Conservation (phyloP, 1,139 yeast species). For the Scheffersomyces lignicola region DNA sequence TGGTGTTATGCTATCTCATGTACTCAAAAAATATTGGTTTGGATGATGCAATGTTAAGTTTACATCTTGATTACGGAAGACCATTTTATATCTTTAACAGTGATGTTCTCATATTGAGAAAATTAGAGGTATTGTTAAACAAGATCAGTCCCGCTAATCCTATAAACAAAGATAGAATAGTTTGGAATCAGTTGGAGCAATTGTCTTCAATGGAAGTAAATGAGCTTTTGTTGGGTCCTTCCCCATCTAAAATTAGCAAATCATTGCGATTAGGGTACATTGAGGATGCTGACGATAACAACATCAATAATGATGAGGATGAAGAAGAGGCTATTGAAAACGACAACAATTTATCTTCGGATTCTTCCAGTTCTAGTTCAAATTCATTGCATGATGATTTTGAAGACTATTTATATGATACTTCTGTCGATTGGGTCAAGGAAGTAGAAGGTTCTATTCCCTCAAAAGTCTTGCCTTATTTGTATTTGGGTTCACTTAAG, state of each 20-base stretch:
- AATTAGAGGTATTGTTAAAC: slow-evolving; percentile 60
- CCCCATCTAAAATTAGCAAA: slow-evolving; percentile 8
- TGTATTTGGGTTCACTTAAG: slow-evolving; percentile 79
- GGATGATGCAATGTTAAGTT: slow-evolving; percentile 53
- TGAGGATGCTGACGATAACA: slow-evolving; percentile 11
- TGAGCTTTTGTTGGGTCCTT: slow-evolving; percentile 28
- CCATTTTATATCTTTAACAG: slow-evolving; percentile 83
- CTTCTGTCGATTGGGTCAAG: slow-evolving; percentile 35
- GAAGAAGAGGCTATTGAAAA: slow-evolving; percentile 5
- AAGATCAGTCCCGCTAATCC: slow-evolving; percentile 48
- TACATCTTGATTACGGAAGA: slow-evolving; percentile 65
- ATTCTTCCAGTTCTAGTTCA: slow-evolving; percentile 5
- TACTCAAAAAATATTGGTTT: slow-evolving; percentile 58
- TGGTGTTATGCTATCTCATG: slow-evolving; percentile 69
- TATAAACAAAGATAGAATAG: slow-evolving; percentile 12
- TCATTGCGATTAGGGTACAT: slow-evolving; percentile 26
- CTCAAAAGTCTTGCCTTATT: slow-evolving; percentile 73
- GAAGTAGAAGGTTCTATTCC: slow-evolving; percentile 66
- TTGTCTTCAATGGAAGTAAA: slow-evolving; percentile 34
- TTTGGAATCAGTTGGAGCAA: slow-evolving; percentile 28
- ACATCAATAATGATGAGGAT: slow-evolving; percentile 4
- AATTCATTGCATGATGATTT: slow-evolving; percentile 3
- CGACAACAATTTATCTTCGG: neutral
- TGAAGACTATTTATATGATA: slow-evolving; percentile 1
- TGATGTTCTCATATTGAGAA: slow-evolving; percentile 66